Evolutionary conservation across 1,284 basidiomycete species (phyloP), one percentile per base, ranked within the genome.

Genomic region (Boletus semigastroideus): DNA sequence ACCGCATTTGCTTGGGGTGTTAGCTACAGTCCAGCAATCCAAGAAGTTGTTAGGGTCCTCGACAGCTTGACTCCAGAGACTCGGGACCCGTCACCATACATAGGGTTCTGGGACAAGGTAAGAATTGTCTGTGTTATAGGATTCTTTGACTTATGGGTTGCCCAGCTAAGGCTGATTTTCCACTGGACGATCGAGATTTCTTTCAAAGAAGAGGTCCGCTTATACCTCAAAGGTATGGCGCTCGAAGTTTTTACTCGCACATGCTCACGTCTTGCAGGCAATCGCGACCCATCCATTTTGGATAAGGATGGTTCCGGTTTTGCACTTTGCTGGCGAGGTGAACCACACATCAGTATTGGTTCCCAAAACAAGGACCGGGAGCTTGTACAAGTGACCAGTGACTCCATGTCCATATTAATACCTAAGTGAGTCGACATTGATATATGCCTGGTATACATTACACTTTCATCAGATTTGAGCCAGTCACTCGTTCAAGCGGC

Each of bases 91-190:
- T 96, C 94, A 6, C 88, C 92, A 13, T 79, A 84, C 22, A 69
- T 96, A 50, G 95, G 94, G 2, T 98, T 98, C 70, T 98, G 96
- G 96, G 95, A 98, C 62, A 89, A 89, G 74, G 86, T 83, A 54
- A 55, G 65, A 57, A 20, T 36, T 25, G 14, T 6, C 4, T 17
- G 37, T 12, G n/a, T 46, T 16, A 37, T 5, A 30, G 12, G 16
- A 28, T 48, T 34, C 22, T 27, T n/a, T 51, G 14, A 44, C 42
- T 46, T 42, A 57, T 19, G 44, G 9, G 48, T 19, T 52, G 31
- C 19, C 33, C 67, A 98, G 85, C 73, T 97, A 60, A 79, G 92
- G 36, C 75, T 97, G 16, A 75, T 91, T 16, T 79, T 96, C 56
- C 95, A 98, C 64, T 95, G 94, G 86, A 84, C 77, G 36, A 67